Percentiles rank a stretch among this genome's conserved stretches.
These are phyloP conservation scores for Pulveroboletus sp. DNA, from an alignment of 768 basidiomycete species.

Conservation along the genomic window DNA sequence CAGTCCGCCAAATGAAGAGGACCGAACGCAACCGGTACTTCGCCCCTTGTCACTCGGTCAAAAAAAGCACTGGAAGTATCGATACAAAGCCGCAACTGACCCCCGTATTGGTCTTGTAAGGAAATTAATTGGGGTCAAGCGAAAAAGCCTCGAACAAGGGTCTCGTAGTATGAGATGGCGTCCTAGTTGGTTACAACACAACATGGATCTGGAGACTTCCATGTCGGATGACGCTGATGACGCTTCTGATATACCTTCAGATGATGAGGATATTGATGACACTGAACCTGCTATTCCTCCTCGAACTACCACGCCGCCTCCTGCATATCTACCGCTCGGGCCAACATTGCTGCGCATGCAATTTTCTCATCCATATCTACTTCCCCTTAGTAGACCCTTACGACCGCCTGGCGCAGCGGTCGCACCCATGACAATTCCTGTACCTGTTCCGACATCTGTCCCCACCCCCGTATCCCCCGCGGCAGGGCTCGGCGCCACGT, in stretches of 20 bases:
- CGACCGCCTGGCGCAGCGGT: conserved; percentile 54
- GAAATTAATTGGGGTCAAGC: conserved; percentile 66
- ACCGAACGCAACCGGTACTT: conserved; percentile 28
- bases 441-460: conserved; percentile 46
- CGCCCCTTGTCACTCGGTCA: conserved; percentile 12
- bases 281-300: conserved; percentile 30
- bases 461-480: conserved; percentile 86
- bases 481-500: conserved; percentile 55
- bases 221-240: conserved; percentile 34
- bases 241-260: conserved; percentile 37
- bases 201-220: conserved; percentile 43
- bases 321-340: conserved; percentile 66
- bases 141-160: conserved; percentile 46
- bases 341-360: conserved; percentile 62
- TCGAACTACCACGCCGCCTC: conserved; percentile 65
- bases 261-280: conserved; percentile 36
- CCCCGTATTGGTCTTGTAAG: conserved; percentile 65
- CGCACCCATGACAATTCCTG: conserved; percentile 40
- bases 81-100: conserved; percentile 62
- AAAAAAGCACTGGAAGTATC: conserved; percentile 41
- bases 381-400: conserved; percentile 58
- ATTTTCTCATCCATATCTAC: conserved; percentile 59
- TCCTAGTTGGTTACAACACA: conserved; percentile 42
- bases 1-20: conserved; percentile 54
- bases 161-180: conserved; percentile 32